Percentiles rank a stretch among this genome's conserved stretches.
Evolutionary conservation across 1,284 basidiomycete genomes (phyloP).

Genomic region (Cryptococcus floricola): DNA sequence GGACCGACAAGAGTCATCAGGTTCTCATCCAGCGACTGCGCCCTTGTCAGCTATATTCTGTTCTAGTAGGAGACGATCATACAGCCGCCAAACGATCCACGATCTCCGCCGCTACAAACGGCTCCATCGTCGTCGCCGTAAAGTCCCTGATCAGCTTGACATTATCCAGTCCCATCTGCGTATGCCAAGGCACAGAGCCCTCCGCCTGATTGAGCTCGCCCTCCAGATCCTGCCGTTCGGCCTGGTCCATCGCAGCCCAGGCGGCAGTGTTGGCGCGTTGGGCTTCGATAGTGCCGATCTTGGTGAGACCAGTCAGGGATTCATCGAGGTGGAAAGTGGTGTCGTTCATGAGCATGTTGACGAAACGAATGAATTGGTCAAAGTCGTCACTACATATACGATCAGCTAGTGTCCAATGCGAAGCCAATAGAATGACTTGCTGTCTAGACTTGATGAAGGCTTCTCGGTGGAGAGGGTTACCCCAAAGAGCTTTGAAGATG

Average conservation of each 20-base stretch:
- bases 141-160: slow-evolving; percentile 86
- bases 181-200: slow-evolving; percentile 77
- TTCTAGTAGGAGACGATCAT: slow-evolving; percentile 36
- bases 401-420: neutral
- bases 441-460: slow-evolving; percentile 72
- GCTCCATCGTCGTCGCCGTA: slow-evolving; percentile 82
- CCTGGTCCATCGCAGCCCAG: slow-evolving; percentile 64
- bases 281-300: slow-evolving; percentile 79
- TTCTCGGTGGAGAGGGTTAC: slow-evolving; percentile 78
- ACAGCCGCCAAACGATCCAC: slow-evolving; percentile 93
- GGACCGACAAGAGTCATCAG: slow-evolving; percentile 85
- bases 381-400: slow-evolving; percentile 62
- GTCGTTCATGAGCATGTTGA: slow-evolving; percentile 98
- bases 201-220: slow-evolving; percentile 73
- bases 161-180: slow-evolving; percentile 79
- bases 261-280: slow-evolving; percentile 72
- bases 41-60: neutral
- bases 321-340: slow-evolving; percentile 98
- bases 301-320: slow-evolving; percentile 79
- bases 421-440: slow-evolving; percentile 52
- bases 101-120: slow-evolving; percentile 96
- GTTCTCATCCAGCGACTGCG: slow-evolving; percentile 74
- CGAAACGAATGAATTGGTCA: slow-evolving; percentile 89
- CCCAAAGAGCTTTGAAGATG: slow-evolving; percentile 82
- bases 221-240: slow-evolving; percentile 81